Conservation (phyloP, 257 asterid species). For the Linderniella brevidens region DNA sequence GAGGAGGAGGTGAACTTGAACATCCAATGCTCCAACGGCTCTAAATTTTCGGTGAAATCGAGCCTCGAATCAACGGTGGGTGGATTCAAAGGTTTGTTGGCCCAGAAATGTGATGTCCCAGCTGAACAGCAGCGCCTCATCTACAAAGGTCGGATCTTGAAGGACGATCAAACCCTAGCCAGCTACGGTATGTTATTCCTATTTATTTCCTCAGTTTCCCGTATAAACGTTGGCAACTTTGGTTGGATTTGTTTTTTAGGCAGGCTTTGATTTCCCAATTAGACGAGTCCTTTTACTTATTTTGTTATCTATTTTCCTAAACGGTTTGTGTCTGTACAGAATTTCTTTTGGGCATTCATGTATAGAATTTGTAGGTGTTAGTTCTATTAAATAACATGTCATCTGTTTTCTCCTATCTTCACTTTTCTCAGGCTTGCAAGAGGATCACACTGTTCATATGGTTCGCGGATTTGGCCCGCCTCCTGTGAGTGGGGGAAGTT, state of each 20-base stretch:
- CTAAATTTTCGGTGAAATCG: constrained; percentile 39
- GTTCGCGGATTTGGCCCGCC: constrained; percentile 41
- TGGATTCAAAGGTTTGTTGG: constrained; percentile 37
- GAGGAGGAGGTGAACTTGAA: constrained; percentile 38
- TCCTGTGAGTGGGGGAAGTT: constrained; percentile 18
- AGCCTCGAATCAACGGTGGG: constrained; percentile 35
- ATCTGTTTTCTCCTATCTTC: neutral
- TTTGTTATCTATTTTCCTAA: no score
- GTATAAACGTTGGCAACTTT: no score
- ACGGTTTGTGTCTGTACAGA: no score
- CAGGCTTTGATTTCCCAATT: no score
- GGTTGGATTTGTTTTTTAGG: no score
- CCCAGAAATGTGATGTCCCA: constrained; percentile 52
- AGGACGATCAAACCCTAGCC: constrained; percentile 58
- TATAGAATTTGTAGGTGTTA: no score
- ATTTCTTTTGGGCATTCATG: no score
- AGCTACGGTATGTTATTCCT: constrained; percentile 31
- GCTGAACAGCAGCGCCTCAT: constrained; percentile 56
- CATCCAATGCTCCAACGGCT: constrained; percentile 47
- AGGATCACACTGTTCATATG: constrained; percentile 54
- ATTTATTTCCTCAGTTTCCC: no score
- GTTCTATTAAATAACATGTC: no score
- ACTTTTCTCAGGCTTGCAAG: constrained; percentile 27
- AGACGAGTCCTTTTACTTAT: no score
- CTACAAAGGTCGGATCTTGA: constrained; percentile 58